Conservation (phyloP, 108 stramenopile species). For the Skeletonema tropicum region DNA sequence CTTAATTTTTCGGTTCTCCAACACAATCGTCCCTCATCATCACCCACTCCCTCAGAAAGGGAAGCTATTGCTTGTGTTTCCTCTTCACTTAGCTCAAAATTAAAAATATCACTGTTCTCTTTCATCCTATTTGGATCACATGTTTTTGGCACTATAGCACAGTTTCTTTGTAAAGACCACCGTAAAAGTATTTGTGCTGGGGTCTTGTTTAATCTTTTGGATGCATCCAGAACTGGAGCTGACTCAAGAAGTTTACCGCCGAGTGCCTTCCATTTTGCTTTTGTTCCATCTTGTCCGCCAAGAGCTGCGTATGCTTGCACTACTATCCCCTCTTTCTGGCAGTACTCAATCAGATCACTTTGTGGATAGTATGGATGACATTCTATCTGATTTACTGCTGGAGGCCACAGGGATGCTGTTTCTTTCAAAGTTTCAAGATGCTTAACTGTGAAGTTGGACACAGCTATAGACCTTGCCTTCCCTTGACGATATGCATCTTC, state of each 20-base stretch:
- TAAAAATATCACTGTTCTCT: slow-evolving; percentile 41
- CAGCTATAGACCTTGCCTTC: slow-evolving; percentile 71
- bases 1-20: slow-evolving; percentile 76
- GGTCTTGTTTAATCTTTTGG: slow-evolving; percentile 32
- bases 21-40: slow-evolving; percentile 57
- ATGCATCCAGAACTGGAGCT: slow-evolving; percentile 51
- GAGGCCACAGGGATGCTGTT: slow-evolving; percentile 70
- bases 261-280: slow-evolving; percentile 55
- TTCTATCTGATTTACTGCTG: slow-evolving; percentile 89
- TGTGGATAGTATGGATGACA: slow-evolving; percentile 80
- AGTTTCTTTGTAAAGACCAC: slow-evolving; percentile 57
- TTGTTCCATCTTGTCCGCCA: slow-evolving; percentile 75
- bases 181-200: slow-evolving; percentile 60
- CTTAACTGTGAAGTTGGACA: slow-evolving; percentile 74
- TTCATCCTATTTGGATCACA: slow-evolving; percentile 33
- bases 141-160: slow-evolving; percentile 44
- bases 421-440: slow-evolving; percentile 64
- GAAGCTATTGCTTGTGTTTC: slow-evolving; percentile 31
- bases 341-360: slow-evolving; percentile 71
- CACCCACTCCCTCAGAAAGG: slow-evolving; percentile 21
- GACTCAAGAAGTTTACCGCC: slow-evolving; percentile 36
- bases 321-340: slow-evolving; percentile 65
- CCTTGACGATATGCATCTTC: slow-evolving; percentile 69
- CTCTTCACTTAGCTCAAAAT: slow-evolving; percentile 21
- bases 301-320: slow-evolving; percentile 80